Evolutionary conservation across 2,329 filamentous ascomycete genomes (phyloP).

Genomic region (Nigrospora oryzae): DNA sequence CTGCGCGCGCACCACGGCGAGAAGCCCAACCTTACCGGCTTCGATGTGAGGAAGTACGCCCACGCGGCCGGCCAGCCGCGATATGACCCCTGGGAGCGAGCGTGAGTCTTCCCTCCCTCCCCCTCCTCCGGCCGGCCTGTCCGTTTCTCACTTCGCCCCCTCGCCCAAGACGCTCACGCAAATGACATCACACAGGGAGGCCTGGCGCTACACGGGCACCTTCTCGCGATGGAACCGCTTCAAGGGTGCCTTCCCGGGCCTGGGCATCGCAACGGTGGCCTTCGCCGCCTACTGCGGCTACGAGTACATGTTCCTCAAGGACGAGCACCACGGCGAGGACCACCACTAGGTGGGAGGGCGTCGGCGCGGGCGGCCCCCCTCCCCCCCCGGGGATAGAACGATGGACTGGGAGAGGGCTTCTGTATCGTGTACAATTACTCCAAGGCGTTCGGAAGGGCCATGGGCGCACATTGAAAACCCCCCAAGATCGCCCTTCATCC

Average conservation of each 20-base stretch:
- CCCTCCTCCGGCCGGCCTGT: not conserved
- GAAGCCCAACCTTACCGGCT: constrained; percentile 80
- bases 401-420: constrained; percentile 2
- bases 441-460: not conserved
- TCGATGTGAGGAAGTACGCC: constrained; percentile 76
- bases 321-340: constrained; percentile 53
- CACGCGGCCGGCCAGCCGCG: constrained; percentile 54
- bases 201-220: constrained; percentile 85
- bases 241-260: constrained; percentile 75
- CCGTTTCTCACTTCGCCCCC: too few relatives aligned
- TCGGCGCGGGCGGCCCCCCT: constrained; percentile 1
- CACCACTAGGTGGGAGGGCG: constrained; percentile 32
- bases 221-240: constrained; percentile 89
- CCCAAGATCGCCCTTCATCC: not conserved
- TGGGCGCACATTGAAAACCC: not conserved
- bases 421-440: constrained; percentile 22
- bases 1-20: constrained; percentile 40
- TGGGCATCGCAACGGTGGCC: constrained; percentile 86
- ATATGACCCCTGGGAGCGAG: constrained; percentile 60
- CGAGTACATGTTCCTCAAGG: constrained; percentile 79
- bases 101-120: constrained; percentile 34
- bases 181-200: constrained; percentile 55
- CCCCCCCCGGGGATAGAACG: not conserved
- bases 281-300: constrained; percentile 85
- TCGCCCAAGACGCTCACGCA: too few relatives aligned